These are phyloP conservation scores for Cytospora mali DNA, from an alignment of 2,329 filamentous ascomycete species.

Conservation along the genomic window DNA sequence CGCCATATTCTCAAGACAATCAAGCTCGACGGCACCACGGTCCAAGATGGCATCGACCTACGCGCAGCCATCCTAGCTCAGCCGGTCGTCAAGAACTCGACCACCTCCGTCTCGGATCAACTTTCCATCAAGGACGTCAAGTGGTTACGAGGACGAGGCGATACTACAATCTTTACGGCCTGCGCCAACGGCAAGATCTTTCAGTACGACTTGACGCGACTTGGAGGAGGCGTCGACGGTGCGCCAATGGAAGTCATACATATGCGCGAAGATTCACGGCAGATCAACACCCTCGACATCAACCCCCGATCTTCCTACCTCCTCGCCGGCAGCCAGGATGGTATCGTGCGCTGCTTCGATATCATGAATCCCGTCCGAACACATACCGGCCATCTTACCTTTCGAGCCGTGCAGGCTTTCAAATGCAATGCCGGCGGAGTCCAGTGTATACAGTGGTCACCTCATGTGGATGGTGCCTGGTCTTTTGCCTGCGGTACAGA, in stretches of 20 bases:
- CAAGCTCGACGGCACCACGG: constrained; percentile 54
- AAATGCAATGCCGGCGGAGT: constrained; percentile 59
- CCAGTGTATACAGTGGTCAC: constrained; percentile 67
- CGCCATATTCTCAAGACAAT: constrained; percentile 64
- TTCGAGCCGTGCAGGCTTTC: constrained; percentile 50
- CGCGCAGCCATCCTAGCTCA: constrained; percentile 58
- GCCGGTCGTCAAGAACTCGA: constrained; percentile 45
- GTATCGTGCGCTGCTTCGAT: constrained; percentile 64
- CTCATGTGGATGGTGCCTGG: constrained; percentile 55
- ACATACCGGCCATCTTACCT: constrained; percentile 53
- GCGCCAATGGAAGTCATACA: constrained; percentile 58
- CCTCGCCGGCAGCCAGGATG: constrained; percentile 66
- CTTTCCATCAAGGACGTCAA: constrained; percentile 66
- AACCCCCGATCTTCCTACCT: constrained; percentile 61
- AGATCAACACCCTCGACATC: constrained; percentile 65
- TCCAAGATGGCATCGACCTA: constrained; percentile 61
- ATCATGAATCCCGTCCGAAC: constrained; percentile 52
- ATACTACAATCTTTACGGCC: constrained; percentile 62
- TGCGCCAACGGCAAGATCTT: constrained; percentile 67
- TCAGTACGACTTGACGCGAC: constrained; percentile 60
- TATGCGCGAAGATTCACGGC: constrained; percentile 62
- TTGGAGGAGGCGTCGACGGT: constrained; percentile 46
- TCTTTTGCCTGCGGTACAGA: constrained; percentile 68
- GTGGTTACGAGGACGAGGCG: constrained; percentile 51
- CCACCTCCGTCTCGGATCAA: constrained; percentile 53